Evolutionary conservation across 2,329 filamentous ascomycete species (phyloP), one percentile per base, ranked within the genome.

Genomic region (Penicillium concentricum): DNA sequence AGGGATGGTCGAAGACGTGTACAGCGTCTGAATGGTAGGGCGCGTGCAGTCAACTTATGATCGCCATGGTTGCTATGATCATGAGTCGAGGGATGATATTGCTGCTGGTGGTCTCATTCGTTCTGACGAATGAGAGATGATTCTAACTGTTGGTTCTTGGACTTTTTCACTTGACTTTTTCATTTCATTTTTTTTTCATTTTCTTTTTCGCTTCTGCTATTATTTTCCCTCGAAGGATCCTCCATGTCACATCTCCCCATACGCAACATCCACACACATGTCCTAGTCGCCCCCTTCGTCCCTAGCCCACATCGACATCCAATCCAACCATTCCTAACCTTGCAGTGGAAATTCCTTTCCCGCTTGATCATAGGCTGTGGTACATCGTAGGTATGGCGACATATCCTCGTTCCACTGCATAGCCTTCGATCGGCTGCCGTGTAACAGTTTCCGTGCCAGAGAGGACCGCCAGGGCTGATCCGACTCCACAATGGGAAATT

Each of bases 101-200:
- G 35, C 4, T 30, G 13, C 4, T 42, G 4, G 13, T 15, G 8
- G n/a, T 32, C 28, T 32, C 24, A 2, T 34, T 35, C 3, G 8
- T 44, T 15, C 28, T 51, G 37, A 51, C 53, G 30, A 55, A 55
- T 55, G 18, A 13, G 10, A 37, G 26, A 3, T 18, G n/a, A 6
- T 18, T 44, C 32, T 32, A 24, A 30, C 46, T 55, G 52, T 55
- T 51, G 53, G 53, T 45, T 44, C 18, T 51, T 26, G 12, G 20
- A 41, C 39, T 32, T 18, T 48, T 30, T 28, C 9, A 12, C 8
- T 28, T 50, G 13, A n/a, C 5, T 35, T 46, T 16, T 24, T 22
- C 12, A 4, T 10, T 53, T 26, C 30, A 4, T n/a, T 53, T 34
- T 26, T 24, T 9, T 6, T n/a, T 9, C 5, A 8, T 6, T 37